Evolutionary conservation across 2,329 filamentous ascomycete genomes (phyloP).

Genomic region (Huntiella decipiens): DNA sequence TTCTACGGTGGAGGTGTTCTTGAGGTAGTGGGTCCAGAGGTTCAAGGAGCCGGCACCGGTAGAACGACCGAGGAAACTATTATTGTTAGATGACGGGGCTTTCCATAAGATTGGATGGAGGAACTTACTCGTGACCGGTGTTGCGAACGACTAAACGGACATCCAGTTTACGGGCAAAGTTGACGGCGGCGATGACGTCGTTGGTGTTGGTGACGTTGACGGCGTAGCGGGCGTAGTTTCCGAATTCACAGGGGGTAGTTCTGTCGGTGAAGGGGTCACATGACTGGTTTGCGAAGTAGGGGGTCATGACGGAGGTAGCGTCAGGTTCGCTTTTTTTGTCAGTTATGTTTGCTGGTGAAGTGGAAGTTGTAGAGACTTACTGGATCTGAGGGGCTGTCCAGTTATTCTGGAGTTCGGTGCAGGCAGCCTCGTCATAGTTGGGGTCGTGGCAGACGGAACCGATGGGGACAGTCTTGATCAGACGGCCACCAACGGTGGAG

Average conservation of each 20-base stretch:
- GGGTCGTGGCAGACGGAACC: conserved; percentile 32
- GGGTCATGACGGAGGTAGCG: conserved; percentile 23
- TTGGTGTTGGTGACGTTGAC: conserved; percentile 18
- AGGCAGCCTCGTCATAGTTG: conserved; percentile 25
- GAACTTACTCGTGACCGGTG: conserved; percentile 17
- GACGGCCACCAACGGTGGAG: conserved; percentile 26
- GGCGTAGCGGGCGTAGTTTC: conserved; percentile 24
- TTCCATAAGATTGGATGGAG: conserved; percentile 13
- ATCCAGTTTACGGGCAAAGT: conserved; percentile 21
- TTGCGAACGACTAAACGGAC: conserved; percentile 20
- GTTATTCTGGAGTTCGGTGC: conserved; percentile 19
- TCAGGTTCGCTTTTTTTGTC: conserved; percentile 16
- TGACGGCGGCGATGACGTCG: conserved; percentile 18
- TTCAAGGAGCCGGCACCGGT: conserved; percentile 20
- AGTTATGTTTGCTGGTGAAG: not conserved
- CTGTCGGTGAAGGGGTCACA: conserved; percentile 22
- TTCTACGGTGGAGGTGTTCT: conserved; percentile 16
- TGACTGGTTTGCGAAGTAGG: conserved; percentile 20
- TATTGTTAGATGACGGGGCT: not conserved
- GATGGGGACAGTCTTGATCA: conserved; percentile 34
- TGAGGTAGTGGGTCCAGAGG: conserved; percentile 24
- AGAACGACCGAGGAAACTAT: conserved; percentile 19
- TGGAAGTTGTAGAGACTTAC: conserved; percentile 14
- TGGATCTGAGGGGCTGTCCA: conserved; percentile 21
- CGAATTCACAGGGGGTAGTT: conserved; percentile 22